phyloP scores from a whole-genome alignment of 106 monocot species.

The Xerophyta viscosa region DNA sequence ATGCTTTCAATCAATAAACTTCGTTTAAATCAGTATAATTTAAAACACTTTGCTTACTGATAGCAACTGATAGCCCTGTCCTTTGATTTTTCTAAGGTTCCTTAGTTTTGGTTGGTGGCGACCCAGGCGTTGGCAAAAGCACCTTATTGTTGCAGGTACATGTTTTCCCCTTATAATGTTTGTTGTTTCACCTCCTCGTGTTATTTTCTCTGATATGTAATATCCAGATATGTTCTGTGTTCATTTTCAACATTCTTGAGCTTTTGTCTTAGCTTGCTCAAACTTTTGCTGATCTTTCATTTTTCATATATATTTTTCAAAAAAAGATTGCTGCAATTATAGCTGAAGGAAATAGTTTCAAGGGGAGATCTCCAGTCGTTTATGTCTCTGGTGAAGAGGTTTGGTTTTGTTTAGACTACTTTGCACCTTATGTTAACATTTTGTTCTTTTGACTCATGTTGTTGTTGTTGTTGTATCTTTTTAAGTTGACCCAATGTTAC shows the following conservation, averaged over 20 bases:
- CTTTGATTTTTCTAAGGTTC: conserved; percentile 58
- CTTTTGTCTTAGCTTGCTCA: too few species aligned
- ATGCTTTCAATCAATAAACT: too few species aligned
- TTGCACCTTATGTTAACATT: too few species aligned
- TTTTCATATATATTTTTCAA: conserved; percentile 11
- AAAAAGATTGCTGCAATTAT: conserved; percentile 74
- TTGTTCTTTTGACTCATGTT: too few species aligned
- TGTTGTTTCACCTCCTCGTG: neutral
- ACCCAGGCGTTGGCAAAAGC: conserved; percentile 98
- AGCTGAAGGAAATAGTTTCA: conserved; percentile 31
- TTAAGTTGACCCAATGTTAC: too few species aligned
- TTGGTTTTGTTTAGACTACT: conserved; percentile 23
- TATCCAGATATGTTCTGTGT: too few species aligned
- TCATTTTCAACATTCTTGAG: neutral
- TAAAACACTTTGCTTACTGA: too few species aligned
- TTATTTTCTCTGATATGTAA: too few species aligned
- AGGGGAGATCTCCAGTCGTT: conserved; percentile 44
- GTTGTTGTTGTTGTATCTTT: too few species aligned
- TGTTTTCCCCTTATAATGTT: neutral
- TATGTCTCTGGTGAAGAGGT: conserved; percentile 99
- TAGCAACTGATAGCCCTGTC: too few species aligned
- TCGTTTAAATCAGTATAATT: too few species aligned
- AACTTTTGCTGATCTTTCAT: too few species aligned
- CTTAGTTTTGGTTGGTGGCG: conserved; percentile 91
- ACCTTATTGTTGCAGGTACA: conserved; percentile 88